Percentiles rank a stretch among this genome's conserved stretches.
Evolutionary conservation across 2,329 filamentous ascomycete species (phyloP).

Genomic region (Penicillium sp.): DNA sequence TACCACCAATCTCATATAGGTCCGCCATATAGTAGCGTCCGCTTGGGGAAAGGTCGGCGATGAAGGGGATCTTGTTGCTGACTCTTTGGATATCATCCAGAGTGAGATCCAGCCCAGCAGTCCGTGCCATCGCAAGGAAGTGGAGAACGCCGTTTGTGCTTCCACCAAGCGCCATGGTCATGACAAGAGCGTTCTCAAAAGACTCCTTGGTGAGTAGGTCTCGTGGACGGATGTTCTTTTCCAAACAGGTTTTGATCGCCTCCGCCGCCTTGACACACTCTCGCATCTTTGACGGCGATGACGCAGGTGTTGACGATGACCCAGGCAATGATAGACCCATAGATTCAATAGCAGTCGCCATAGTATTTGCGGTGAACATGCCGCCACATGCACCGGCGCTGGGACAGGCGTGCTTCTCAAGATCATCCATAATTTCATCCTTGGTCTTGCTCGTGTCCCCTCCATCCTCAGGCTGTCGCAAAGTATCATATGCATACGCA

Average conservation of each 20-base stretch:
- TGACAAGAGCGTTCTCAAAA: constrained; percentile 86
- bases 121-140: constrained; percentile 87
- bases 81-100: constrained; percentile 84
- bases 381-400: constrained; percentile 82
- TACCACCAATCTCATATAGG: constrained; percentile 82
- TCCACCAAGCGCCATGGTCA: constrained; percentile 91
- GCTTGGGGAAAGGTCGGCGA: constrained; percentile 82
- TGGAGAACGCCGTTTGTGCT: constrained; percentile 89
- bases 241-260: constrained; percentile 79
- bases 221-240: constrained; percentile 78
- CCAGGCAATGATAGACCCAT: constrained; percentile 84
- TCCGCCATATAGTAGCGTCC: constrained; percentile 89
- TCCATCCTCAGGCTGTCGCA: constrained; percentile 70
- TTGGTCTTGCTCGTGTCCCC: constrained; percentile 69
- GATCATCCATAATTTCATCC: constrained; percentile 81
- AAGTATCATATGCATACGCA: constrained; percentile 76
- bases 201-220: constrained; percentile 79
- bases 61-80: constrained; percentile 80
- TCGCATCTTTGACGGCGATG: constrained; percentile 80
- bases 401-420: constrained; percentile 79
- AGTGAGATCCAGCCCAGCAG: constrained; percentile 75
- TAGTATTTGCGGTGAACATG: constrained; percentile 95
- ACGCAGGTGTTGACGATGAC: constrained; percentile 81
- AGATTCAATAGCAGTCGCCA: constrained; percentile 88
- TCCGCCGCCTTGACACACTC: constrained; percentile 83